phyloP scores from a whole-genome alignment of 257 asterid species.

The Linaria vulgaris region DNA sequence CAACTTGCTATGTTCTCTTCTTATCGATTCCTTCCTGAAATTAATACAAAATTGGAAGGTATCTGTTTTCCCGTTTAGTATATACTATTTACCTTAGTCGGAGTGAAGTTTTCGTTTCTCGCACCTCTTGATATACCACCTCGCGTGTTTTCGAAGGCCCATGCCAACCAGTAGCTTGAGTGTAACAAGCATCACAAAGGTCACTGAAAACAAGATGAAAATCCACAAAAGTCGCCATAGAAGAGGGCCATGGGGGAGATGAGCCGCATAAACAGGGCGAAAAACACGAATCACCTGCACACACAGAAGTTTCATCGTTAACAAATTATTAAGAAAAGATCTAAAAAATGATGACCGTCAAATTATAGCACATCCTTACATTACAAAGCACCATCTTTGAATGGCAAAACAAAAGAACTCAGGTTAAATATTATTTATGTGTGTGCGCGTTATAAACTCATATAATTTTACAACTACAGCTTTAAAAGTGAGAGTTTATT shows the following conservation, averaged over 20 bases:
- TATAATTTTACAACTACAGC: too few relatives aligned
- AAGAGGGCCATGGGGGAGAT: conserved; percentile 69
- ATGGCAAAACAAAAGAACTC: too few relatives aligned
- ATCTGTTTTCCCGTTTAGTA: not conserved
- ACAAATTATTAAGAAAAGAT: not conserved
- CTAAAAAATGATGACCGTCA: too few relatives aligned
- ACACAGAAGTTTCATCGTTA: not conserved
- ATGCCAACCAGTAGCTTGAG: conserved; percentile 83
- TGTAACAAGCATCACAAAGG: conserved; percentile 87
- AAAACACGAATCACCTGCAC: conserved; percentile 80
- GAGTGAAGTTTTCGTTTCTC: conserved; percentile 72
- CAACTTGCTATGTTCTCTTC: not conserved
- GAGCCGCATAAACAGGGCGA: conserved; percentile 86
- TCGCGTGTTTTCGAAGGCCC: conserved; percentile 78
- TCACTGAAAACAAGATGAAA: conserved; percentile 50
- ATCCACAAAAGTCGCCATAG: conserved; percentile 87
- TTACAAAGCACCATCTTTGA: too few relatives aligned
- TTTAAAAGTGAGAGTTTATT: too few relatives aligned
- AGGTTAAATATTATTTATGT: too few relatives aligned
- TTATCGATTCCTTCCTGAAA: too few relatives aligned
- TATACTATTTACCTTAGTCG: conserved; percentile 41
- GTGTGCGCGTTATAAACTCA: too few relatives aligned
- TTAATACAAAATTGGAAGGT: conserved; percentile 12
- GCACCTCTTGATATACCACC: conserved; percentile 84
- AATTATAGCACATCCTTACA: too few relatives aligned